These are phyloP conservation scores for Chalciporus pseudorubinellus DNA, from an alignment of 768 basidiomycete species.

Conservation along the genomic window DNA sequence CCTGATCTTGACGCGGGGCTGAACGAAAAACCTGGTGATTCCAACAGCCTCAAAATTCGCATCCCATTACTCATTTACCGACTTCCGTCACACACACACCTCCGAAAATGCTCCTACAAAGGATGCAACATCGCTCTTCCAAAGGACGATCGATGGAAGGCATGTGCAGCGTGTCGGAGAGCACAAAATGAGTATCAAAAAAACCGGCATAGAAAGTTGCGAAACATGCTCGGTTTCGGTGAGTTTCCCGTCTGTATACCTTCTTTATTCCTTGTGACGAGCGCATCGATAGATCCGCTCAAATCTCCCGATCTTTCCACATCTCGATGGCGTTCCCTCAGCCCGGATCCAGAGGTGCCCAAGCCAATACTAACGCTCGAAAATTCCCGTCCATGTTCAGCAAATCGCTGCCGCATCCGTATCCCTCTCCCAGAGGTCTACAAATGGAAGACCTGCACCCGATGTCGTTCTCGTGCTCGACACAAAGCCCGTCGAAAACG, in stretches of 20 bases:
- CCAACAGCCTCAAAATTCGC: slow-evolving; percentile 13
- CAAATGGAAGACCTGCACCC: slow-evolving; percentile 38
- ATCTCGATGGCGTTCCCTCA: slow-evolving; percentile 9
- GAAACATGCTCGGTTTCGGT: slow-evolving; percentile 6
- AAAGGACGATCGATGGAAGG: slow-evolving; percentile 39
- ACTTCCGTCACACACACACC: slow-evolving; percentile 6
- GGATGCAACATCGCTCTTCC: slow-evolving; percentile 36
- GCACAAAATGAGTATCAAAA: slow-evolving; percentile 37
- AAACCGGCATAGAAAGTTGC: slow-evolving; percentile 19
- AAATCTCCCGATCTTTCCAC: background rate
- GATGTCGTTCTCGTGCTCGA: slow-evolving; percentile 33
- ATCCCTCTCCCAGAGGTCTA: slow-evolving; percentile 40
- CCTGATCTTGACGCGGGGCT: no score
- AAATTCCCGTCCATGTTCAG: slow-evolving; percentile 39
- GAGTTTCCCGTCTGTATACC: slow-evolving; percentile 11
- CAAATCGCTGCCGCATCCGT: slow-evolving; percentile 33
- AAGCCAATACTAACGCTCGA: background rate
- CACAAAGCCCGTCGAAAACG: background rate
- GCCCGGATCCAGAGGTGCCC: slow-evolving; percentile 3
- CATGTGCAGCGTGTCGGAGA: slow-evolving; percentile 42
- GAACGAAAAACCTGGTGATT: background rate
- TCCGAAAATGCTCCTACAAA: slow-evolving; percentile 33
- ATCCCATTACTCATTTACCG: slow-evolving; percentile 21
- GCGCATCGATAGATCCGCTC: slow-evolving; percentile 1
- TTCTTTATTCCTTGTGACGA: background rate